These are phyloP conservation scores for Neurospora intermedia DNA, from an alignment of 495 filamentous ascomycete genomes.

Conservation along the genomic window DNA sequence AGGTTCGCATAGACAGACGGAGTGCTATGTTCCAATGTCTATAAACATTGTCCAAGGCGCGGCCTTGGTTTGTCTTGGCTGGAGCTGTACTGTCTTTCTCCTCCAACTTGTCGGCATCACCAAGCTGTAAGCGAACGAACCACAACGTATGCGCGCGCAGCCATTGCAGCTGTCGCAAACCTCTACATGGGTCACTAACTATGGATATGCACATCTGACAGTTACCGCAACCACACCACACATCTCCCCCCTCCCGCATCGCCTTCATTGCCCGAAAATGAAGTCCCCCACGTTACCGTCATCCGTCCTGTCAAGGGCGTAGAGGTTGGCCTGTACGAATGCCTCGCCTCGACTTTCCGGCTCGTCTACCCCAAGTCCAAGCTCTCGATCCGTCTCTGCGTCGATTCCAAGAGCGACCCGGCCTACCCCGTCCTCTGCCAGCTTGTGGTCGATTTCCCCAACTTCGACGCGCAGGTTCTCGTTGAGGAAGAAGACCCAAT, in stretches of 20 bases:
- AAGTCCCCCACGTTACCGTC: constrained; percentile 75
- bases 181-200: constrained; percentile 5
- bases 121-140: constrained; percentile 33
- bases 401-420: constrained; percentile 67
- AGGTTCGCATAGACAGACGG: neutral
- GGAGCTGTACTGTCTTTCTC: constrained; percentile 36
- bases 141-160: neutral
- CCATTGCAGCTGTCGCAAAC: neutral
- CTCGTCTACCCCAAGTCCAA: constrained; percentile 70
- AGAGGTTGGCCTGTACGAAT: constrained; percentile 83
- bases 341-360: constrained; percentile 79
- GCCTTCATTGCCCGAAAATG: constrained; percentile 28
- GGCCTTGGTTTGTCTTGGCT: constrained; percentile 36
- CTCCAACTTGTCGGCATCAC: constrained; percentile 42
- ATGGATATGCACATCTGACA: constrained; percentile 12
- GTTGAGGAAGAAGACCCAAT: constrained; percentile 85
- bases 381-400: constrained; percentile 74
- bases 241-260: constrained; percentile 34
- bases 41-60: constrained; percentile 24
- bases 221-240: constrained; percentile 40
- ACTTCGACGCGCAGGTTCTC: constrained; percentile 61
- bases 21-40: constrained; percentile 27
- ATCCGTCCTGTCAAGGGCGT: constrained; percentile 91
- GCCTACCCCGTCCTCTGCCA: constrained; percentile 63
- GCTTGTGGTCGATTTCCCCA: constrained; percentile 59